Evolutionary conservation across 305 asterid genomes (phyloP).

Genomic region (Fraxinus floribunda): DNA sequence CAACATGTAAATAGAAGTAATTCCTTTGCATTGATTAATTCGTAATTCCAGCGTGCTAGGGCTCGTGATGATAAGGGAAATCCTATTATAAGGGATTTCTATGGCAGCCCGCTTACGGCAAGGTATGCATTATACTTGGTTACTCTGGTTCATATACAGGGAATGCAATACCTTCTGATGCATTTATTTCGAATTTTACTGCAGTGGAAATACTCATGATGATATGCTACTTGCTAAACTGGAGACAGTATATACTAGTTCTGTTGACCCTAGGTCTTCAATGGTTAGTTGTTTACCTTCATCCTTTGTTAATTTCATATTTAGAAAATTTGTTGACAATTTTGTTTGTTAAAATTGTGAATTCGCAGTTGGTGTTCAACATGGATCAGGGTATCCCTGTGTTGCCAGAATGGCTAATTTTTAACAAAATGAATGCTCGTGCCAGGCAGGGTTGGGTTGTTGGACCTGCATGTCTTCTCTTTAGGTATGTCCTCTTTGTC

Average conservation of each 20-base stretch:
- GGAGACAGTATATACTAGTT: slow-evolving; percentile 81
- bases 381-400: slow-evolving; percentile 92
- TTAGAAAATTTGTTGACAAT: not conserved
- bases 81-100: slow-evolving; percentile 83
- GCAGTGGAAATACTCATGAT: slow-evolving; percentile 87
- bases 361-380: slow-evolving; percentile 74
- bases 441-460: slow-evolving; percentile 71
- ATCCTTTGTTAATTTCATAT: slow-evolving; percentile 1
- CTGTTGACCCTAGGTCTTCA: slow-evolving; percentile 81
- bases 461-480: slow-evolving; percentile 70
- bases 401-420: slow-evolving; percentile 74
- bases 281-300: slow-evolving; percentile 63
- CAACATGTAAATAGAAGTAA: too few relatives aligned
- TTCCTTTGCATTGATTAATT: too few relatives aligned
- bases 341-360: slow-evolving; percentile 10
- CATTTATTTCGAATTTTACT: slow-evolving; percentile 25
- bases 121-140: slow-evolving; percentile 46
- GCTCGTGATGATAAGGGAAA: slow-evolving; percentile 85
- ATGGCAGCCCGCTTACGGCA: slow-evolving; percentile 92
- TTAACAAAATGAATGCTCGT: slow-evolving; percentile 83
- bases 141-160: slow-evolving; percentile 18
- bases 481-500: slow-evolving; percentile 49
- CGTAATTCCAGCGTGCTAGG: slow-evolving; percentile 75
- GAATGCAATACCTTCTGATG: slow-evolving; percentile 2
- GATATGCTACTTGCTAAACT: slow-evolving; percentile 88